Evolutionary conservation across 139 green algal genomes (phyloP).

Genomic region (Haematococcus sp.): DNA sequence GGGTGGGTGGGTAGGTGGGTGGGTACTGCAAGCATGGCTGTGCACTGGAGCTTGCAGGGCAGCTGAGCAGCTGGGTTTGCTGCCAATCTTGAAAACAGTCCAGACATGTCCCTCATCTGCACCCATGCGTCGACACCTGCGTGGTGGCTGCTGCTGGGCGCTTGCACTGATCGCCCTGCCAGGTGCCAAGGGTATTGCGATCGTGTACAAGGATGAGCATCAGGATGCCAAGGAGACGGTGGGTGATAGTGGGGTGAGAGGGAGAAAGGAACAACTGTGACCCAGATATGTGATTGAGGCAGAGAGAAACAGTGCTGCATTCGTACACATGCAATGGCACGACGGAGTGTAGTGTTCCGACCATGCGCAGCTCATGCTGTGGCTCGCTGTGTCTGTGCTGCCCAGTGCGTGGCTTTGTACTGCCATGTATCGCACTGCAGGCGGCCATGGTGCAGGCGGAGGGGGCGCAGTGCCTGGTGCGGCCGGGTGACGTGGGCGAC

Average conservation of each 20-base stretch:
- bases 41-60: background rate
- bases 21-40: background rate
- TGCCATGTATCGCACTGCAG: background rate
- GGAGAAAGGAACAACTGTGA: no score
- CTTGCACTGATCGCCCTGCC: no score
- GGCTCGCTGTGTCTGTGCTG: background rate
- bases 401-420: background rate
- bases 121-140: no score
- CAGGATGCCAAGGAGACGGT: conserved; percentile 40
- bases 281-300: no score
- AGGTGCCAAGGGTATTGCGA: conserved; percentile 30
- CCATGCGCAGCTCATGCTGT: background rate
- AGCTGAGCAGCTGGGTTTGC: background rate
- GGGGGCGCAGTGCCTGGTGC: conserved; percentile 28
- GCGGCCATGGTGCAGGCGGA: conserved; percentile 37
- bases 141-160: no score
- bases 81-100: no score
- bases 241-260: background rate
- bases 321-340: background rate
- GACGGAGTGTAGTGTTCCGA: background rate
- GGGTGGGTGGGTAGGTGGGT: background rate
- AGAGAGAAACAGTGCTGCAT: no score
- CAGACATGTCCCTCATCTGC: no score
- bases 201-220: conserved; percentile 47
- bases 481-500: conserved; percentile 21